Base-by-base conservation (phyloP, 768 basidiomycete species). In the Ramaria rubella region DNA sequence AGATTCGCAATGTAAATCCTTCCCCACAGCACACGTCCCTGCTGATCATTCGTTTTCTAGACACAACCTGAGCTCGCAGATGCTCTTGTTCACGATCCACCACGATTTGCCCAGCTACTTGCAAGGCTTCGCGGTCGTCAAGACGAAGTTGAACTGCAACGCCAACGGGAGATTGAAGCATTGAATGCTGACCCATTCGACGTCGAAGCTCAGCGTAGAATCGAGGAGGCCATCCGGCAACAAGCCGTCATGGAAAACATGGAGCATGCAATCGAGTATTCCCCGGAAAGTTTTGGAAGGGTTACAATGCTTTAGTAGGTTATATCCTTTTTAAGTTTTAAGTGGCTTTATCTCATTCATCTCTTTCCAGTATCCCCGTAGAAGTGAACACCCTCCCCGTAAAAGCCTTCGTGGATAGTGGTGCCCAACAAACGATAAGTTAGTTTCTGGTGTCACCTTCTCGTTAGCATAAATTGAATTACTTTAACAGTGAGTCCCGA, bases 371-470 rank as follows among this genome's bases (percentile, higher is more conserved):
- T 63, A 89, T 98, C 60, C 81, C 86, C 24, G 84, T 94, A 0
- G 96, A 97, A 65, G 92, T 99, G 2, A 99, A 99, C 65, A 86
- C 87, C 1, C 77, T 79, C 58, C 87, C 87, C 3, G 83, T 98
- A 34, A 94, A 92, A 69, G 96, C 96, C 0, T 99, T 99, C 63
- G 96, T 99, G 42, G 96, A 99, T 68, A 96, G 93, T 61, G 96
- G 95, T 40, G 96, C 96, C 11, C 96, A 99, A 65, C 83, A 83
- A 60, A 99, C 95, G 1, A 97, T 97, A 73, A 97, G 94, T 94
- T 64, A 64, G 86, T 73, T 12, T 34, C n/a, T 24, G 7, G 14
- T 48, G n/a, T 23, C 11, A 3, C 24, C 23, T 29, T 27, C 23
- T n/a, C 30, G 17, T 17, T 19, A 29, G 14, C 26, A 27, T 26